Conservation (phyloP, 2,329 filamentous ascomycete species). For the Penicillium carneum region DNA sequence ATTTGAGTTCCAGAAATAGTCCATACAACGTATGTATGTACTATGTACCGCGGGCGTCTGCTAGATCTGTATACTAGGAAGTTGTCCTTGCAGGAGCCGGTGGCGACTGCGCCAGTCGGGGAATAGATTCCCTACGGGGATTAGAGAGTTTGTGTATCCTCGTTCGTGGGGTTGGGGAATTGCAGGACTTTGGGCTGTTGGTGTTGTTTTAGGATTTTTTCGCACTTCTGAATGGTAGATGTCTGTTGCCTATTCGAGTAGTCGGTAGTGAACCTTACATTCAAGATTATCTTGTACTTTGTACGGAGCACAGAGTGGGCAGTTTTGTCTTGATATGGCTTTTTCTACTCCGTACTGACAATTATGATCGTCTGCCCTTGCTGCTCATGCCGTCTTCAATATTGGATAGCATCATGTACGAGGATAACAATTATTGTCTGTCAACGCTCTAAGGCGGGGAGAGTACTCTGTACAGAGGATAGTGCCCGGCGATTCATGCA, state of each 20-base stretch:
- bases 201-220: background rate
- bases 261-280: background rate
- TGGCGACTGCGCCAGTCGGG: slow-evolving; percentile 29
- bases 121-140: slow-evolving; percentile 21
- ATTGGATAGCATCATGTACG: slow-evolving; percentile 18
- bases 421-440: slow-evolving; percentile 25
- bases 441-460: background rate
- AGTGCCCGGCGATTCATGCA: background rate
- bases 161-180: background rate
- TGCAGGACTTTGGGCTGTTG: background rate
- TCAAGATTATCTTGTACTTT: background rate
- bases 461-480: background rate
- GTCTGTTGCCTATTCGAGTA: background rate
- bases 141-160: background rate
- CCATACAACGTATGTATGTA: background rate
- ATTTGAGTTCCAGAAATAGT: slow-evolving; percentile 35
- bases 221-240: slow-evolving; percentile 15
- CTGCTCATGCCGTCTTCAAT: slow-evolving; percentile 19
- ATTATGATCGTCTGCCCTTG: slow-evolving; percentile 25
- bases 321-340: slow-evolving; percentile 3
- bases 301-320: too few species aligned
- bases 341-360: background rate
- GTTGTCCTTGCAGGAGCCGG: slow-evolving; percentile 33
- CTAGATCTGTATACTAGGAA: slow-evolving; percentile 29
- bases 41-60: slow-evolving; percentile 20